Base-by-base conservation (phyloP, 139 green algal species). In the Chlamydomonas sp. region DNA sequence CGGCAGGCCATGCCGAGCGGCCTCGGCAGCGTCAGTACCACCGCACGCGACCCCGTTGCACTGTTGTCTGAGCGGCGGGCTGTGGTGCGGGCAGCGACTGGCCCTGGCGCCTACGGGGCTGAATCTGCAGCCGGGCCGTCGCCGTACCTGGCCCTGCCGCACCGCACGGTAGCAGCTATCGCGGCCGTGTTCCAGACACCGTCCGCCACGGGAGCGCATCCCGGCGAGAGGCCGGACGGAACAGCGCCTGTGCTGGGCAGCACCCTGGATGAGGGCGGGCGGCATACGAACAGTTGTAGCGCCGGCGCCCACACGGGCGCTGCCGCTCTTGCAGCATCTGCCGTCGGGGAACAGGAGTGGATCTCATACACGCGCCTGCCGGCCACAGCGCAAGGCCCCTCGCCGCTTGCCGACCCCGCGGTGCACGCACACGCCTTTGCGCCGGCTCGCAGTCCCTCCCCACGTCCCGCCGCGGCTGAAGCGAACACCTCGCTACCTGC, bases 11-110 rank as follows among this genome's bases (percentile, higher is more conserved):
- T 6, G 1, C n/a, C 4, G 6, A 31, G 3, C n/a, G 3, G 8
- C 1, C 49, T 8, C 9, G 1, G 9, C 49, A 15, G 7, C 17
- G 49, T 8, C 9, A 0, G 5, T 12, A 9, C 8, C 49, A 63
- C 74, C 0, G 49, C 49, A 9, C 74, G 77, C 1, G 77, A 71
- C 61, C 61, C 77, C 5, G 61, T 20, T 6, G 61, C 61, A 7
- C 61, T 82, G 77, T 62, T 82, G 61, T n/a, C 61, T 6, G 77
- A 82, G 57, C 77, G 77, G 3, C 69, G 71, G 61, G 61, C 77
- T 4, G 20, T 71, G 1, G 77, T 82, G 61, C 77, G 77, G 7
- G 61, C 77, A 1, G 77, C 77, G 31, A 49, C 61, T 17, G 20
- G 10, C 6, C 4, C 59, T 58, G 77, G 16, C 72, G 58, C n/a